phyloP scores from a whole-genome alignment of 352 stramenopile species.

The Phytophthora idaei region DNA sequence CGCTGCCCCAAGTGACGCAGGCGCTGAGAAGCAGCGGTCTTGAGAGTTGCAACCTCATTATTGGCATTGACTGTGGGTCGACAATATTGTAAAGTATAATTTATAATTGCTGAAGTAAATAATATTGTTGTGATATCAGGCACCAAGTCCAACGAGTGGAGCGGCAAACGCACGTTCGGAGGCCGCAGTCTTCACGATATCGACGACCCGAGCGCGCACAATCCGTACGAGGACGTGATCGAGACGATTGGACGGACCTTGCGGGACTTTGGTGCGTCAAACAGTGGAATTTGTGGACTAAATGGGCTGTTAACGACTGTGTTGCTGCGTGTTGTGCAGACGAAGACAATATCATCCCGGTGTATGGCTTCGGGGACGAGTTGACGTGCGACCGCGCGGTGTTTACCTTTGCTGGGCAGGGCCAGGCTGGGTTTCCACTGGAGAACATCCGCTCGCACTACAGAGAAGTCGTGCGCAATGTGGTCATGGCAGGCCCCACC shows the following conservation, averaged over 20 bases:
- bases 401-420: slow-evolving; percentile 65
- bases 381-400: slow-evolving; percentile 80
- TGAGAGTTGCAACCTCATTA: slow-evolving; percentile 86
- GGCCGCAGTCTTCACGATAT: slow-evolving; percentile 74
- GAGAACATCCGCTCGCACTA: slow-evolving; percentile 74
- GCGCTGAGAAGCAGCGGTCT: slow-evolving; percentile 77
- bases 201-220: slow-evolving; percentile 46
- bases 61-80: slow-evolving; percentile 84
- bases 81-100: slow-evolving; percentile 2
- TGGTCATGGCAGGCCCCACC: slow-evolving; percentile 83
- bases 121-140: slow-evolving; percentile 38
- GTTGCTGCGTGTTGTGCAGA: slow-evolving; percentile 45
- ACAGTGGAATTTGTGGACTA: not conserved
- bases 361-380: slow-evolving; percentile 86
- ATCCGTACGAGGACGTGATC: slow-evolving; percentile 89
- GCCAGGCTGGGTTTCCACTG: slow-evolving; percentile 58
- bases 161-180: slow-evolving; percentile 80
- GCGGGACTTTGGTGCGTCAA: slow-evolving; percentile 65
- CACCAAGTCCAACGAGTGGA: slow-evolving; percentile 92
- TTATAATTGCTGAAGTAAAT: not conserved
- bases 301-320: not conserved
- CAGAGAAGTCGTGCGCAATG: slow-evolving; percentile 68
- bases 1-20: slow-evolving; percentile 69
- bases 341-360: slow-evolving; percentile 85
- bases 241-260: slow-evolving; percentile 79